Evolutionary conservation across 768 basidiomycete genomes (phyloP).

Genomic region (Clitopilus passeckerianus): DNA sequence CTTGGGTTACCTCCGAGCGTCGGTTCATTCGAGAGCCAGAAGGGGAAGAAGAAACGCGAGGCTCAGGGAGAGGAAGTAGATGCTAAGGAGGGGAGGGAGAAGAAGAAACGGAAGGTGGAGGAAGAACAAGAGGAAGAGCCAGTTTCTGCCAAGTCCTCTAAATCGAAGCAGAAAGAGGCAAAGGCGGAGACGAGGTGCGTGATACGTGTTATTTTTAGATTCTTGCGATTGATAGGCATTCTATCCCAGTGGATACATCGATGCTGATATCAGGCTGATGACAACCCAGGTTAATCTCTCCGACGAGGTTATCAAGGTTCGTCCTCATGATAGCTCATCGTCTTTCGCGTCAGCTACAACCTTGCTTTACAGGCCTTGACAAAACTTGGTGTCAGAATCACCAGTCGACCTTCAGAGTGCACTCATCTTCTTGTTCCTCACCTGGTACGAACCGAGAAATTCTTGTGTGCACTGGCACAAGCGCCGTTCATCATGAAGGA

Average conservation of each 20-base stretch:
- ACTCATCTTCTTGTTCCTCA: constrained; percentile 73
- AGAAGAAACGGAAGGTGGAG: constrained; percentile 15
- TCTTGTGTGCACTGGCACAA: constrained; percentile 68
- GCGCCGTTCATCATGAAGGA: constrained; percentile 59
- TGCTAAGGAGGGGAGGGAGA: constrained; percentile 9
- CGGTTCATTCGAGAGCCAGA: constrained; percentile 4
- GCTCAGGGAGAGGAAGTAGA: constrained; percentile 8
- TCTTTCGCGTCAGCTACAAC: background rate
- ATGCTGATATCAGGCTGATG: constrained; percentile 39
- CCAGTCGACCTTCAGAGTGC: constrained; percentile 57
- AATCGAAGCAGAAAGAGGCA: constrained; percentile 15
- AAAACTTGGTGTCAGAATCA: constrained; percentile 64
- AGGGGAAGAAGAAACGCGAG: constrained; percentile 5
- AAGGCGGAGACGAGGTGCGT: constrained; percentile 9
- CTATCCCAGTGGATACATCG: background rate
- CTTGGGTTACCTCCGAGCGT: constrained; percentile 15
- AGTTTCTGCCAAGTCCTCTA: constrained; percentile 7
- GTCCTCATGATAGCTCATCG: constrained; percentile 8
- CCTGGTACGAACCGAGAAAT: constrained; percentile 83
- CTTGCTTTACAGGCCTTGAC: constrained; percentile 41
- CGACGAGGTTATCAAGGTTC: constrained; percentile 58
- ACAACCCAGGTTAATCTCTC: constrained; percentile 61
- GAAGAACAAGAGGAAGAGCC: constrained; percentile 8
- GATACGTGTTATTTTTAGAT: background rate
- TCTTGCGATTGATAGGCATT: constrained; percentile 3